These are phyloP conservation scores for Aureobasidium sp. DNA, from an alignment of 2,329 filamentous ascomycete genomes.

Conservation along the genomic window DNA sequence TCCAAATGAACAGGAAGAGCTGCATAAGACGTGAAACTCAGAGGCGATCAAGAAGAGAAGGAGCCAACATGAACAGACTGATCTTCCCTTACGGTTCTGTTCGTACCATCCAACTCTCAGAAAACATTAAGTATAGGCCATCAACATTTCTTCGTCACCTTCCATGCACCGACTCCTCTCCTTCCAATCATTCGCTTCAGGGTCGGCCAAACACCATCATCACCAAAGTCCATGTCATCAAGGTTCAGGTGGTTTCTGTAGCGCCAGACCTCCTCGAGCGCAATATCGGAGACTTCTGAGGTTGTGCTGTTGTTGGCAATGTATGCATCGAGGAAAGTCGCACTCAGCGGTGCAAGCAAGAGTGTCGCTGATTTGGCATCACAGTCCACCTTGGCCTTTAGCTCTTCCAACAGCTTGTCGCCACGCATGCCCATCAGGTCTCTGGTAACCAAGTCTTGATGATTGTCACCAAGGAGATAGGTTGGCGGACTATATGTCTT, in stretches of 20 bases:
- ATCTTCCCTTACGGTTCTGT: neutral
- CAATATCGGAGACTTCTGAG: slow-evolving; percentile 34
- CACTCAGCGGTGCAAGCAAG: slow-evolving; percentile 66
- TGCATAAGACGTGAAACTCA: neutral
- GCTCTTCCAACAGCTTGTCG: slow-evolving; percentile 51
- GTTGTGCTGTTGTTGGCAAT: slow-evolving; percentile 7
- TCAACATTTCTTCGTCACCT: slow-evolving; percentile 34
- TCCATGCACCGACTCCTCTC: slow-evolving; percentile 41
- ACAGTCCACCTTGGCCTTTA: slow-evolving; percentile 56
- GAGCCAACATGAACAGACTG: neutral
- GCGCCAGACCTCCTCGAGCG: slow-evolving; percentile 64
- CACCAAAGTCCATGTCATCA: slow-evolving; percentile 72
- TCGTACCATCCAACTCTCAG: neutral
- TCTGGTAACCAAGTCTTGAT: slow-evolving; percentile 60
- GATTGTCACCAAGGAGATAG: slow-evolving; percentile 72
- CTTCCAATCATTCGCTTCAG: slow-evolving; percentile 52
- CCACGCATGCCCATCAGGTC: slow-evolving; percentile 69
- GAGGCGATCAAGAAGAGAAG: neutral
- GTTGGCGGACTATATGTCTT: slow-evolving; percentile 78
- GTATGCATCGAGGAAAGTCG: slow-evolving; percentile 60
- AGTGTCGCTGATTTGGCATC: slow-evolving; percentile 36
- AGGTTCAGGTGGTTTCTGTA: slow-evolving; percentile 64
- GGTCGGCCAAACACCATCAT: slow-evolving; percentile 69
- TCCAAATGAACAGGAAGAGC: neutral
- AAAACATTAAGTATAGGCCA: neutral